Base-by-base conservation (phyloP, 2,329 filamentous ascomycete genomes). In the Colletotrichum siamense region DNA sequence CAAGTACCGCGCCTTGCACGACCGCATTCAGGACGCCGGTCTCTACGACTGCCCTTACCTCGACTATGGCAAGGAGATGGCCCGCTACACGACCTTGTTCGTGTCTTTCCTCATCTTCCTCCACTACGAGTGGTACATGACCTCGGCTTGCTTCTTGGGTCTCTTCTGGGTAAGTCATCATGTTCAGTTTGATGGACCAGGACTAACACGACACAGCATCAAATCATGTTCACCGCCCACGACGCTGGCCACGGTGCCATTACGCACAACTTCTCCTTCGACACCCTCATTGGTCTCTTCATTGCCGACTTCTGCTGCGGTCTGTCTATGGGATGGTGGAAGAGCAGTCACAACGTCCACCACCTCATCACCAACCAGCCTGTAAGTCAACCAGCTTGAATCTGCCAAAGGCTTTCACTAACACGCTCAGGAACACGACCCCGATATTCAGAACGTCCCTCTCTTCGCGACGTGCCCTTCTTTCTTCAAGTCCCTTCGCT, bases 311-410 rank as follows among this genome's bases (percentile, higher is more conserved):
- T 93, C 79, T 91, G 91, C 85, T 92, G 92, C 77, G 92, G 92
- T 44, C 86, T 94, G 22, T 92, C 91, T 5, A 91, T 94, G 70
- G 92, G 92, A 22, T 94, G 92, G 92, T 94, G 92, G 92, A 94
- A 94, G 85, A 90, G 90, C 79, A 92, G 89, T 69, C 92, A 94
- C 85, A 94, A 94, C 72, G 91, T 94, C 5, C 92, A 94, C 82
- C 92, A 94, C 79, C 87, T 94, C 5, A 85, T 94, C 72, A 93
- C 92, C 59, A 94, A 94, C 85, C 87, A 89, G 79, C 91, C 91
- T 3, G 87, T 88, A 79, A 76, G 84, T 80, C 9, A 5, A 5
- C 28, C 2, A 30, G 8, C 32, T 2, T 36, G 16, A 10, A 4
- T 8, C 8, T 5, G 44, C 8, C 59, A 0, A 8, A 22, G 32